Percentiles rank a stretch among this genome's conserved stretches.
Evolutionary conservation across 441 rosid species (phyloP).

Genomic region (Euphorbia celastroides): DNA sequence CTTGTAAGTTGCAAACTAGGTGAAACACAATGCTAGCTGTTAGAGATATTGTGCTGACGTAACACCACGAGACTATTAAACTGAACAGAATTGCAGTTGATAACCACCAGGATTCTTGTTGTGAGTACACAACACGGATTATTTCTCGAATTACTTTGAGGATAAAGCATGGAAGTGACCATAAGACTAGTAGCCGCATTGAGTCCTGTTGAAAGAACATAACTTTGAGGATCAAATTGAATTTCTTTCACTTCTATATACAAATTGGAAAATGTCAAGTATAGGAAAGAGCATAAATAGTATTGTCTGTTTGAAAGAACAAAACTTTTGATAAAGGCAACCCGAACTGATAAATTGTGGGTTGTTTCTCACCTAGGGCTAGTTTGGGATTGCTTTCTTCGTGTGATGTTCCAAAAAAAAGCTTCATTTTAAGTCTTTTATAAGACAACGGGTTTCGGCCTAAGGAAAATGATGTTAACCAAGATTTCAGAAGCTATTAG

Average conservation of each 20-base stretch:
- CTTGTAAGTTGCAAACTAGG: constrained; percentile 85
- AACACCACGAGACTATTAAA: constrained; percentile 71
- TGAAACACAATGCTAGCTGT: constrained; percentile 82
- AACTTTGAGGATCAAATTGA: not conserved
- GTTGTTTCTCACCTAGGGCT: too few species aligned
- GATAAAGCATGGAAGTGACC: constrained; percentile 72
- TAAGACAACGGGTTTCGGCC: too few species aligned
- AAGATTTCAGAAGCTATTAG: too few species aligned
- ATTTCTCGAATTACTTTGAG: constrained; percentile 66
- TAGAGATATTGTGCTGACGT: constrained; percentile 54
- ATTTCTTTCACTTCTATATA: not conserved
- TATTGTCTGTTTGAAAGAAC: too few species aligned
- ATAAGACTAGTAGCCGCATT: constrained; percentile 48
- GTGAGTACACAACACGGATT: constrained; percentile 40
- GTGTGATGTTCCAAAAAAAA: too few species aligned
- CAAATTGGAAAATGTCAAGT: not conserved
- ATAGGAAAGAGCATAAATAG: too few species aligned
- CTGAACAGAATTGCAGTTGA: constrained; percentile 47
- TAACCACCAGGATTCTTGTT: constrained; percentile 65
- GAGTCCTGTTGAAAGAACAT: constrained; percentile 43
- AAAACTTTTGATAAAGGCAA: too few species aligned
- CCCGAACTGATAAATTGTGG: too few species aligned
- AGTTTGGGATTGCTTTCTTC: too few species aligned
- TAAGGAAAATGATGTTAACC: too few species aligned
- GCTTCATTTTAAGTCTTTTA: too few species aligned